Conservation (phyloP, 768 basidiomycete genomes). For the Strobilomyces dryophilus region DNA sequence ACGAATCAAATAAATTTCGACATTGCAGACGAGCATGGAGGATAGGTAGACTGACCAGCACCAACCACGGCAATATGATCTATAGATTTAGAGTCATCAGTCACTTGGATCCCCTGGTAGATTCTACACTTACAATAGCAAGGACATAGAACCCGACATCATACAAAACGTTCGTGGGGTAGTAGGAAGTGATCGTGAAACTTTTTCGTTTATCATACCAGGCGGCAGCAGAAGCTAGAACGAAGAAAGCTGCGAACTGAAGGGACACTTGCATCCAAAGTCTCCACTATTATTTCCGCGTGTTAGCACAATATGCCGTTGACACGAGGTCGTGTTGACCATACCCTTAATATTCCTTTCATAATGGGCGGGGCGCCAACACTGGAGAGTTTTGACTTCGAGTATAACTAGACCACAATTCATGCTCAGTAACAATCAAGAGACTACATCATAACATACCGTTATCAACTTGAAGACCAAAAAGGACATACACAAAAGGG, state of each 20-base stretch:
- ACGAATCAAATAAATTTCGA: neutral
- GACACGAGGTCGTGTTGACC: neutral
- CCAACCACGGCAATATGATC: slow-evolving; percentile 48
- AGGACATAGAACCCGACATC: slow-evolving; percentile 39
- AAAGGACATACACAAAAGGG: slow-evolving; percentile 35
- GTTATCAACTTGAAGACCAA: slow-evolving; percentile 42
- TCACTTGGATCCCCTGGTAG: too few species aligned
- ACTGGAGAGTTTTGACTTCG: slow-evolving; percentile 42
- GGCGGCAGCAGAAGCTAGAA: slow-evolving; percentile 40
- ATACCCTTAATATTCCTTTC: slow-evolving; percentile 46
- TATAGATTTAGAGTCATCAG: neutral
- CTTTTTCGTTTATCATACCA: slow-evolving; percentile 48
- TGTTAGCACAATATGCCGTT: neutral
- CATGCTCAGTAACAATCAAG: too few species aligned
- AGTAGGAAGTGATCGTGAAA: slow-evolving; percentile 32
- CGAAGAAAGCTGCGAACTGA: slow-evolving; percentile 49
- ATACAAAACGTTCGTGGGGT: slow-evolving; percentile 33
- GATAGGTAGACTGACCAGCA: slow-evolving; percentile 32
- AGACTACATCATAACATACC: slow-evolving; percentile 22
- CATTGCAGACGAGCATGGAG: neutral
- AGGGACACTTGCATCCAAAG: slow-evolving; percentile 45
- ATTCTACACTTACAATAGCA: slow-evolving; percentile 34
- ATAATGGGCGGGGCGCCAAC: slow-evolving; percentile 46
- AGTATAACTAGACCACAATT: slow-evolving; percentile 35
- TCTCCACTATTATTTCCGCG: slow-evolving; percentile 34